Conservation (phyloP, 1,284 basidiomycete species). For the Microbotryum silenes-acaulis region DNA sequence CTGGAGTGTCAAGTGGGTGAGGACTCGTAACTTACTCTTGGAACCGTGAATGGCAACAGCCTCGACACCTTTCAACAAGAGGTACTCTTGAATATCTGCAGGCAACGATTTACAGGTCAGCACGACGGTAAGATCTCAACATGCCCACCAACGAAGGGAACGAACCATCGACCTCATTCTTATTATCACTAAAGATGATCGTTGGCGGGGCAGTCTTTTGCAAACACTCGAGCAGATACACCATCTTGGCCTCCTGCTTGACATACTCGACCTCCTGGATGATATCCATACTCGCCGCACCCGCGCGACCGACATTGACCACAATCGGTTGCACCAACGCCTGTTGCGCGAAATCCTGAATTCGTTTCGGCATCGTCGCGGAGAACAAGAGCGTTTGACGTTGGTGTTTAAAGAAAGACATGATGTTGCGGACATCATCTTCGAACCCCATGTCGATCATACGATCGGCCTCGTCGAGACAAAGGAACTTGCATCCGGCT, state of each 20-base stretch:
- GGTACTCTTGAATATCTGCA: slow-evolving; percentile 93
- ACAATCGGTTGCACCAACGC: slow-evolving; percentile 86
- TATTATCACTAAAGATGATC: slow-evolving; percentile 97
- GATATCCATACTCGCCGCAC: slow-evolving; percentile 93
- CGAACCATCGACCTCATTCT: slow-evolving; percentile 95
- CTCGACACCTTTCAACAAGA: slow-evolving; percentile 92
- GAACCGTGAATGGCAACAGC: slow-evolving; percentile 98
- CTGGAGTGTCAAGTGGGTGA: background rate
- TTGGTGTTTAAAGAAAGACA: slow-evolving; percentile 98
- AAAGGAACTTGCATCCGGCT: slow-evolving; percentile 70
- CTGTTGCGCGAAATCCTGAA: slow-evolving; percentile 96
- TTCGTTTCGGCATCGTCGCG: slow-evolving; percentile 97
- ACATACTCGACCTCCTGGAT: slow-evolving; percentile 98
- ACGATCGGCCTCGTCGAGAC: slow-evolving; percentile 97
- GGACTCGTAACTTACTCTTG: slow-evolving; percentile 57
- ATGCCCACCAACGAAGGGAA: background rate
- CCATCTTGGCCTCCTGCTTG: slow-evolving; percentile 99
- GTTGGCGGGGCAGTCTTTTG: slow-evolving; percentile 98
- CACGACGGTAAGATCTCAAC: background rate
- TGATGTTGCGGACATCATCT: slow-evolving; percentile 95
- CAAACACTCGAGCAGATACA: slow-evolving; percentile 90
- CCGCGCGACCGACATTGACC: slow-evolving; percentile 95
- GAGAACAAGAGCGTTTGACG: slow-evolving; percentile 95
- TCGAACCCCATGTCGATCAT: slow-evolving; percentile 99
- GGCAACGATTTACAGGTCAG: background rate